phyloP scores from a whole-genome alignment of 139 green algal genomes.

The Closterium sp. region DNA sequence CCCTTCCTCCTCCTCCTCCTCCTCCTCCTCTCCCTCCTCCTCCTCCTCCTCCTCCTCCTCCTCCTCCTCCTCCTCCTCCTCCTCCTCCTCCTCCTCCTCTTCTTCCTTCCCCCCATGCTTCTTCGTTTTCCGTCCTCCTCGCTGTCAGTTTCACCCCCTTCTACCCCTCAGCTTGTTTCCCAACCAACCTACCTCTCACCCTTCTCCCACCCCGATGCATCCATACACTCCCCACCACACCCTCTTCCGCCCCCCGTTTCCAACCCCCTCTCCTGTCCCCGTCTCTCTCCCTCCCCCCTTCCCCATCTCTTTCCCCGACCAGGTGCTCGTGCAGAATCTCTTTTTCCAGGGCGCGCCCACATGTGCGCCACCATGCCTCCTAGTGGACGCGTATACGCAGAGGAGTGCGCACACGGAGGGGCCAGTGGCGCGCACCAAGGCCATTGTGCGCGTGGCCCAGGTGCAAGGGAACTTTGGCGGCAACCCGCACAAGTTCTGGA shows the following conservation, averaged over 20 bases:
- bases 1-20: no score
- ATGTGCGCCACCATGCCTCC: not conserved
- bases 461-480: no score
- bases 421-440: no score
- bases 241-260: no score
- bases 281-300: not conserved
- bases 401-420: not conserved
- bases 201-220: no score
- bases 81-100: not conserved
- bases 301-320: not conserved
- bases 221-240: no score
- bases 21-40: not conserved
- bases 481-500: no score
- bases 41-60: not conserved
- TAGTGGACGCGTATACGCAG: not conserved
- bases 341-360: not conserved
- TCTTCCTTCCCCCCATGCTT: not conserved
- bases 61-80: conserved; percentile 9
- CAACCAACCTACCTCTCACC: no score
- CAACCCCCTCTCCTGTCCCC: not conserved
- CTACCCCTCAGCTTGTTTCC: not conserved
- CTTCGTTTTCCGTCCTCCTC: not conserved
- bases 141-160: not conserved
- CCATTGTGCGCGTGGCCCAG: no score
- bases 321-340: not conserved